Conservation (phyloP, 1,284 basidiomycete species). For the Apiotrichum sp. region DNA sequence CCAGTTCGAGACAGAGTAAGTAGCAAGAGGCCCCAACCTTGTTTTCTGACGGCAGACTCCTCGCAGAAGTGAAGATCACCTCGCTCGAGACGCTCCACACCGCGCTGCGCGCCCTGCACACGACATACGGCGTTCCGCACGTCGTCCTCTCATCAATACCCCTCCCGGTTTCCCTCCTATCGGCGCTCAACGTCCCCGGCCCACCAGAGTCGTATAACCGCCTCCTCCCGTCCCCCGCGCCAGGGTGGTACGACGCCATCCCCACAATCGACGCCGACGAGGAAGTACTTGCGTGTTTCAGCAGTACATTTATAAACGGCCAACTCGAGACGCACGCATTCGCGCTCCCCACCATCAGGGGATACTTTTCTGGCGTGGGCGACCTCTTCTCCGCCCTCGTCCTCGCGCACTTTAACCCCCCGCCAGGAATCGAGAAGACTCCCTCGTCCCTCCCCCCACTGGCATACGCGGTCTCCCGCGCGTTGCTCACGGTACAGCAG, state of each 20-base stretch:
- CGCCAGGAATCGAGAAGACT: not conserved
- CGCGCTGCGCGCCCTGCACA: conserved; percentile 70
- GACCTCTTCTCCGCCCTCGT: conserved; percentile 94
- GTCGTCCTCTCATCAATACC: conserved; percentile 86
- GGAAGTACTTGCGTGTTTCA: conserved; percentile 68
- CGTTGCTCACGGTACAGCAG: conserved; percentile 78
- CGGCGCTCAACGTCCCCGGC: conserved; percentile 29
- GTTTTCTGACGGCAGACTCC: conserved; percentile 51
- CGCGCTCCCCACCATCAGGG: conserved; percentile 71
- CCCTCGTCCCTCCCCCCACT: conserved; percentile 44
- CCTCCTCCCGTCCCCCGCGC: conserved; percentile 24
- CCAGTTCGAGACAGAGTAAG: conserved; percentile 95
- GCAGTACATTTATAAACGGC: conserved; percentile 34
- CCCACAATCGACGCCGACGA: conserved; percentile 20
- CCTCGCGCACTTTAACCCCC: conserved; percentile 66
- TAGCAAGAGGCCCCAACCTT: not conserved
- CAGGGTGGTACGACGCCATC: conserved; percentile 36
- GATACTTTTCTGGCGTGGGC: conserved; percentile 94
- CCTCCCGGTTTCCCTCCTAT: conserved; percentile 36
- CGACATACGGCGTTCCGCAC: conserved; percentile 66
- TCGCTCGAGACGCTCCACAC: conserved; percentile 60
- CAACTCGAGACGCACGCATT: conserved; percentile 57
- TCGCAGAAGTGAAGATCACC: conserved; percentile 65
- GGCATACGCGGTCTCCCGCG: conserved; percentile 58
- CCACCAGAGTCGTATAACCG: conserved; percentile 36